Evolutionary conservation across 768 basidiomycete species (phyloP).

Genomic region (Russula olivacea): DNA sequence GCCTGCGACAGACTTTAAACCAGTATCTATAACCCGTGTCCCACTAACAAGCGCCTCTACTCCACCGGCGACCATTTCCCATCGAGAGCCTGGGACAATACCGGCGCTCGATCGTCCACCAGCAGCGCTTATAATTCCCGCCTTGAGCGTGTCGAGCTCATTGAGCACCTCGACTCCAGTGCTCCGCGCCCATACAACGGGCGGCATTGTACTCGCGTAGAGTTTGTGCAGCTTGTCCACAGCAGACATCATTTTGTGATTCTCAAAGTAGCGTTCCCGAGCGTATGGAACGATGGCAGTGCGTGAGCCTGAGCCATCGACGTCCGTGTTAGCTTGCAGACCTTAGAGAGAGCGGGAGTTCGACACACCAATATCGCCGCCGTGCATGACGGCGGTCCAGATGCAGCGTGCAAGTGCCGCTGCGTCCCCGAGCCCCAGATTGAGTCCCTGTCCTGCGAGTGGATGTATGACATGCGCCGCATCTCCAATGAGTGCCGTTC

Average conservation of each 20-base stretch:
- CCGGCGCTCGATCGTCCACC: slow-evolving; percentile 38
- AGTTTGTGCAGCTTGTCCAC: slow-evolving; percentile 89
- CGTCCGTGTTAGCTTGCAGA: not conserved
- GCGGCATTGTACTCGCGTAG: slow-evolving; percentile 59
- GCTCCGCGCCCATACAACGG: slow-evolving; percentile 81
- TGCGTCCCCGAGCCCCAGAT: slow-evolving; percentile 88
- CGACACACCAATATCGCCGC: slow-evolving; percentile 76
- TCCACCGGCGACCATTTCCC: slow-evolving; percentile 36
- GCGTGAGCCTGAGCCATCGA: slow-evolving; percentile 49
- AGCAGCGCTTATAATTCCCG: slow-evolving; percentile 75
- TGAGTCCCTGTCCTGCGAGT: slow-evolving; percentile 92
- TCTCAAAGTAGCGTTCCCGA: slow-evolving; percentile 74
- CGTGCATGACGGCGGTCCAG: slow-evolving; percentile 46
- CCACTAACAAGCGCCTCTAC: slow-evolving; percentile 41
- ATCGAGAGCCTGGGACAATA: slow-evolving; percentile 20
- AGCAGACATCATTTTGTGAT: slow-evolving; percentile 78
- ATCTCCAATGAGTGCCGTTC: slow-evolving; percentile 90
- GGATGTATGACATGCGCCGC: slow-evolving; percentile 95
- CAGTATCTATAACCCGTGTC: slow-evolving; percentile 31
- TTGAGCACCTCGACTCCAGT: slow-evolving; percentile 88
- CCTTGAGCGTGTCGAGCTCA: slow-evolving; percentile 79
- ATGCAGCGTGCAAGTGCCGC: slow-evolving; percentile 65
- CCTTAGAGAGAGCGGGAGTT: not conserved
- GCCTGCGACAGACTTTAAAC: slow-evolving; percentile 30
- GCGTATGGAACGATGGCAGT: slow-evolving; percentile 74